phyloP scores from a whole-genome alignment of 441 rosid species.

The Syzygium malaccense region DNA sequence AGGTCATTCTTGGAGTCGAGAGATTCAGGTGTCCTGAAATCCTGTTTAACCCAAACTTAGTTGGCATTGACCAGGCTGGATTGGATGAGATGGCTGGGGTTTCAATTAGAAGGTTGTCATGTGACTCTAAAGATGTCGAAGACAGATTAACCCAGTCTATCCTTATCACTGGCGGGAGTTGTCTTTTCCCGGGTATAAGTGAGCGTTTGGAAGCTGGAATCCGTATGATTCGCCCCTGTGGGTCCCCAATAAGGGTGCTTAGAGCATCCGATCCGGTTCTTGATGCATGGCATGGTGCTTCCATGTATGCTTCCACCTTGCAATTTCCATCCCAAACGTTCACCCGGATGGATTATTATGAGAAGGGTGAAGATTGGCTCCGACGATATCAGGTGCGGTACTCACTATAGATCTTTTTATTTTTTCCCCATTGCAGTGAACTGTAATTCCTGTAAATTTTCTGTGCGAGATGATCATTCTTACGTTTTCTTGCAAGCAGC shows the following conservation, averaged over 20 bases:
- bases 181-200: constrained; percentile 58
- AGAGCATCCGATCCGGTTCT: constrained; percentile 71
- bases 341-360: constrained; percentile 60
- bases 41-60: constrained; percentile 61
- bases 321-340: constrained; percentile 58
- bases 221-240: constrained; percentile 76
- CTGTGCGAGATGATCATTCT: background rate
- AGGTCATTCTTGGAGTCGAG: constrained; percentile 67
- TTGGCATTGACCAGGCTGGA: constrained; percentile 83
- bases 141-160: constrained; percentile 66
- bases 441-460: background rate
- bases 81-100: constrained; percentile 81
- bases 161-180: constrained; percentile 75
- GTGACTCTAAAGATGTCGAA: constrained; percentile 33
- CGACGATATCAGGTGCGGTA: constrained; percentile 57
- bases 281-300: constrained; percentile 96
- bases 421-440: background rate
- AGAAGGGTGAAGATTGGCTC: constrained; percentile 96
- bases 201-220: constrained; percentile 75
- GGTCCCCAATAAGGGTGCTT: constrained; percentile 51
- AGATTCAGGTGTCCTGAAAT: constrained; percentile 91
- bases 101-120: constrained; percentile 58
- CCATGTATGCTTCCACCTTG: constrained; percentile 50
- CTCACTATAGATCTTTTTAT: constrained; percentile 3
- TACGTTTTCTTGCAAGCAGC: background rate